Percentiles rank a stretch among this genome's conserved stretches.
phyloP scores from a whole-genome alignment of 257 asterid species.

The Solanum commersonii region DNA sequence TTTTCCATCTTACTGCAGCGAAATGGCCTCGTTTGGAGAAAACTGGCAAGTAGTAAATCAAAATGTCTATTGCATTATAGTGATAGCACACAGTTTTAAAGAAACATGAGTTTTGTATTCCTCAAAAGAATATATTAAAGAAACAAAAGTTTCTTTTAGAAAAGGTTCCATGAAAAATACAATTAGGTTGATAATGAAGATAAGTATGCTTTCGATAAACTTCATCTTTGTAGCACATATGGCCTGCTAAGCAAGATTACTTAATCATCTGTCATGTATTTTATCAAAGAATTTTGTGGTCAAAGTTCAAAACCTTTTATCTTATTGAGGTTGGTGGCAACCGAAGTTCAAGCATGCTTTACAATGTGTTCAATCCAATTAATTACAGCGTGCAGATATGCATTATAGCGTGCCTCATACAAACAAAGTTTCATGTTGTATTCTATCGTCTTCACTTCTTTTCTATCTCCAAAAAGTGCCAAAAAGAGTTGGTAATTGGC shows the following conservation, averaged over 20 bases:
- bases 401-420: not conserved
- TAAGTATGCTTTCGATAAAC: not conserved
- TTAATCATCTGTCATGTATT: not conserved
- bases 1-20: not conserved
- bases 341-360: not conserved
- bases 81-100: not conserved
- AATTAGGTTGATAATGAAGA: not conserved
- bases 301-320: not conserved
- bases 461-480: not conserved
- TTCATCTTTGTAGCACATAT: not conserved
- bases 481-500: not conserved
- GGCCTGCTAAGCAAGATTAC: not conserved
- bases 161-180: not conserved
- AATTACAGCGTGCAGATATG: not conserved
- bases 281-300: not conserved
- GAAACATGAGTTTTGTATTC: not conserved
- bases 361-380: not conserved
- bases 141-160: not conserved
- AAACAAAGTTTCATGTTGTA: not conserved
- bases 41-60: not conserved
- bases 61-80: not conserved
- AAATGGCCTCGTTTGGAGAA: not conserved
- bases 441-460: not conserved
- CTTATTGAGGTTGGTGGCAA: not conserved
- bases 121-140: not conserved